Percentiles rank a stretch among this genome's conserved stretches.
Conservation (phyloP, 768 basidiomycete species). For the Pleurotus eryngii region DNA sequence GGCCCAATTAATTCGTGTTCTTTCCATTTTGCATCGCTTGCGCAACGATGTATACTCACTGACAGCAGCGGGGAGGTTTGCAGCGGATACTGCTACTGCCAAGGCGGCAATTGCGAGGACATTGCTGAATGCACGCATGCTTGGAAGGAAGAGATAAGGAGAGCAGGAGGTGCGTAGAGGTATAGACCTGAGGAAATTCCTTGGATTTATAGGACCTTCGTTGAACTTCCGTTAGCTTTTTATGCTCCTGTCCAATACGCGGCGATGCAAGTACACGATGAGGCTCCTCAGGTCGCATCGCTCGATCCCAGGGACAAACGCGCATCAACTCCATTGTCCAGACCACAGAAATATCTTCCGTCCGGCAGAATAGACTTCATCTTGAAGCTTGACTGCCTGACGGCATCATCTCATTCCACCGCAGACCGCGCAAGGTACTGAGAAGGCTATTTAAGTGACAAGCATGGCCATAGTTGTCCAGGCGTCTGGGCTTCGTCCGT, state of each 20-base stretch:
- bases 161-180: not conserved
- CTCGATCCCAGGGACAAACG: not conserved
- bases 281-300: not conserved
- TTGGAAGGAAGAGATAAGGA: not conserved
- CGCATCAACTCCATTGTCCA: not conserved
- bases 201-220: no score
- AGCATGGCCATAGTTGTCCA: not conserved
- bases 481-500: not conserved
- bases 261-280: not conserved
- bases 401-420: not conserved
- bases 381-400: not conserved
- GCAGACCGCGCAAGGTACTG: conserved; percentile 8
- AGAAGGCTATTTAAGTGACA: conserved; percentile 1
- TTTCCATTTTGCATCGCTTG: not conserved
- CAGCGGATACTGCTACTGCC: conserved; percentile 1
- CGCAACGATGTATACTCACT: not conserved
- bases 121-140: conserved; percentile 1
- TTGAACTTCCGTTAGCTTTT: no score
- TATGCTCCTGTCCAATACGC: not conserved
- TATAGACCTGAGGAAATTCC: no score
- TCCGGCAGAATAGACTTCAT: not conserved
- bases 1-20: not conserved
- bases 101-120: not conserved
- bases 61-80: not conserved
- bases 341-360: not conserved